Conservation (phyloP, 805 yeast genomes). For the Metahyphopichia silvanorum region DNA sequence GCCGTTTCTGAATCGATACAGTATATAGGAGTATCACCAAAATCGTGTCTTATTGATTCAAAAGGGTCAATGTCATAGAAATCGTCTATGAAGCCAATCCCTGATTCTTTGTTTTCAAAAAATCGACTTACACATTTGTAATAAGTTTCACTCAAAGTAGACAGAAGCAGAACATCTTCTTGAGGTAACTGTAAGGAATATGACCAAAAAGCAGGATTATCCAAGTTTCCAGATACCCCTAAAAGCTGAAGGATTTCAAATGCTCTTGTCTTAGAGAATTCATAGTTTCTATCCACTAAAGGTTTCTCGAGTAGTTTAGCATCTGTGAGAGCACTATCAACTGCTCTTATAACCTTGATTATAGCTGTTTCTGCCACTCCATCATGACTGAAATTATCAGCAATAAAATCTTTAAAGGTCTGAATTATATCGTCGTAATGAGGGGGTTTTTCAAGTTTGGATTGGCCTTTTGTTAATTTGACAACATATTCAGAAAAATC, state of each 20-base stretch:
- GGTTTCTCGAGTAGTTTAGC: constrained; percentile 1
- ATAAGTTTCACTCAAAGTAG: constrained; percentile 43
- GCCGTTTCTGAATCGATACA: constrained; percentile 83
- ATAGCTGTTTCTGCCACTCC: constrained; percentile 47
- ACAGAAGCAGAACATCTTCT: constrained; percentile 37
- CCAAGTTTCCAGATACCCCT: constrained; percentile 14
- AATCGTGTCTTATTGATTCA: constrained; percentile 32
- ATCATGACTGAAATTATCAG: constrained; percentile 49
- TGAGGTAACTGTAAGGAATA: constrained; percentile 43
- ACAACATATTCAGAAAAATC: constrained; percentile 19
- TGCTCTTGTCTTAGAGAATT: constrained; percentile 52
- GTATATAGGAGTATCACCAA: constrained; percentile 52
- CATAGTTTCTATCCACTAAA: constrained; percentile 19
- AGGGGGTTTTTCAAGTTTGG: constrained; percentile 8
- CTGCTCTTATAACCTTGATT: constrained; percentile 25
- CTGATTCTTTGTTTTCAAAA: constrained; percentile 3
- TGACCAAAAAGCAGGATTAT: constrained; percentile 55
- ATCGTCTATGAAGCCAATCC: constrained; percentile 9
- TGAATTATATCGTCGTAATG: constrained; percentile 36
- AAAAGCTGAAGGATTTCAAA: constrained; percentile 43
- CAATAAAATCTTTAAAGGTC: constrained; percentile 52
- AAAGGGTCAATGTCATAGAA: constrained; percentile 30
- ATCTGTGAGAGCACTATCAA: constrained; percentile 14
- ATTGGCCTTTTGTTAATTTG: constrained; percentile 6
- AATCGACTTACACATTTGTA: constrained; percentile 18